phyloP scores from a whole-genome alignment of 441 rosid species.

The Adansonia gregorii region DNA sequence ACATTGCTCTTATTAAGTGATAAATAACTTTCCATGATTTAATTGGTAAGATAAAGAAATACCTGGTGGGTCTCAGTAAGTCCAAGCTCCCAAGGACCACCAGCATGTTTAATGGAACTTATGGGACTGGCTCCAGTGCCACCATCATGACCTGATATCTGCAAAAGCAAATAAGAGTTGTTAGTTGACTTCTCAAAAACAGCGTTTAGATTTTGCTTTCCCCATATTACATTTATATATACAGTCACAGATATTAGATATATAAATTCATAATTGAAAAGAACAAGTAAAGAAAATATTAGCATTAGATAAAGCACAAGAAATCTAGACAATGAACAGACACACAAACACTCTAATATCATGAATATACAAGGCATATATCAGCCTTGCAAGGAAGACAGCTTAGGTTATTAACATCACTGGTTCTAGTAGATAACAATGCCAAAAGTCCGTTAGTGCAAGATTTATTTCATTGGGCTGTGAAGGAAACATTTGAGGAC shows the following conservation, averaged over 20 bases:
- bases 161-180: constrained; percentile 33
- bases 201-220: constrained; percentile 9
- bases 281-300: neutral
- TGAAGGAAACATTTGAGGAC: constrained; percentile 9
- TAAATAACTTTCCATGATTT: constrained; percentile 17
- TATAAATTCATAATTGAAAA: neutral
- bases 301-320: neutral
- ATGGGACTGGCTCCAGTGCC: constrained; percentile 99
- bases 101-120: constrained; percentile 99
- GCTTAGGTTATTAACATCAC: neutral
- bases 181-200: constrained; percentile 7
- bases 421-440: neutral
- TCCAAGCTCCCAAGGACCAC: constrained; percentile 99
- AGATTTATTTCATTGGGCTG: neutral
- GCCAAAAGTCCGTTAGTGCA: neutral
- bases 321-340: constrained; percentile 14
- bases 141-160: constrained; percentile 99
- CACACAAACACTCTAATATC: neutral
- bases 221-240: neutral
- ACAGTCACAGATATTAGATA: neutral
- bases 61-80: constrained; percentile 96
- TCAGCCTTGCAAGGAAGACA: constrained; percentile 2
- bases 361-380: constrained; percentile 2
- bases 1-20: constrained; percentile 23
- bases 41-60: constrained; percentile 30